phyloP scores from a whole-genome alignment of 768 basidiomycete genomes.

The Cystobasidium ongulense region DNA sequence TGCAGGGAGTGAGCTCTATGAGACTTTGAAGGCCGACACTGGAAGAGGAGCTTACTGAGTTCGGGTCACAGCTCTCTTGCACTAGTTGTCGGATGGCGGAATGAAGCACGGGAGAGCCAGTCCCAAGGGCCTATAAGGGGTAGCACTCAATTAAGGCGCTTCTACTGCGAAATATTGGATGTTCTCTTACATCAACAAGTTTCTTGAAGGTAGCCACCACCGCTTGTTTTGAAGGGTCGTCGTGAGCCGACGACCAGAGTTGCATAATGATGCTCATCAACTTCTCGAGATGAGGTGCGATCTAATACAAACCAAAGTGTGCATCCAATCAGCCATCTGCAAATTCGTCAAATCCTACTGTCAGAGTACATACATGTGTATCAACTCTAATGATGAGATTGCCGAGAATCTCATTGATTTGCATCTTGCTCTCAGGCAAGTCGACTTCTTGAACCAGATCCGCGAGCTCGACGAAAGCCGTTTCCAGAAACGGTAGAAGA shows the following conservation, averaged over 20 bases:
- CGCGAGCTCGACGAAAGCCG: slow-evolving; percentile 60
- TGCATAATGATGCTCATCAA: slow-evolving; percentile 61
- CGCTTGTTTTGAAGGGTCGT: slow-evolving; percentile 45
- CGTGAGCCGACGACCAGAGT: slow-evolving; percentile 55
- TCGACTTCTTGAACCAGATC: slow-evolving; percentile 63
- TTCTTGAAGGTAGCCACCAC: slow-evolving; percentile 64
- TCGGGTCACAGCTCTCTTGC: slow-evolving; percentile 57
- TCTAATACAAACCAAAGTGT: slow-evolving; percentile 50
- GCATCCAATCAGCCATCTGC: too few relatives aligned
- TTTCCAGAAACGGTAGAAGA: slow-evolving; percentile 64
- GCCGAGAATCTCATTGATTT: slow-evolving; percentile 63
- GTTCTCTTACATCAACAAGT: slow-evolving; percentile 55
- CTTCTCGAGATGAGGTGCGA: slow-evolving; percentile 57
- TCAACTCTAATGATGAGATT: slow-evolving; percentile 56
- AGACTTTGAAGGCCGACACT: neutral
- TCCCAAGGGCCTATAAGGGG: slow-evolving; percentile 56
- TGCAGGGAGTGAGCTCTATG: slow-evolving; percentile 33
- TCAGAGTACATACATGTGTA: slow-evolving; percentile 43
- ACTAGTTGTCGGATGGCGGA: slow-evolving; percentile 59
- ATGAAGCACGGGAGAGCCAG: slow-evolving; percentile 55
- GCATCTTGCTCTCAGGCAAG: slow-evolving; percentile 65
- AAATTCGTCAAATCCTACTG: neutral
- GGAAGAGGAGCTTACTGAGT: slow-evolving; percentile 47
- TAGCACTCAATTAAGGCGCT: neutral
- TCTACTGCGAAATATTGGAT: neutral